Evolutionary conservation across 2,329 filamentous ascomycete species (phyloP).

Genomic region (Penicillium brasilianum): DNA sequence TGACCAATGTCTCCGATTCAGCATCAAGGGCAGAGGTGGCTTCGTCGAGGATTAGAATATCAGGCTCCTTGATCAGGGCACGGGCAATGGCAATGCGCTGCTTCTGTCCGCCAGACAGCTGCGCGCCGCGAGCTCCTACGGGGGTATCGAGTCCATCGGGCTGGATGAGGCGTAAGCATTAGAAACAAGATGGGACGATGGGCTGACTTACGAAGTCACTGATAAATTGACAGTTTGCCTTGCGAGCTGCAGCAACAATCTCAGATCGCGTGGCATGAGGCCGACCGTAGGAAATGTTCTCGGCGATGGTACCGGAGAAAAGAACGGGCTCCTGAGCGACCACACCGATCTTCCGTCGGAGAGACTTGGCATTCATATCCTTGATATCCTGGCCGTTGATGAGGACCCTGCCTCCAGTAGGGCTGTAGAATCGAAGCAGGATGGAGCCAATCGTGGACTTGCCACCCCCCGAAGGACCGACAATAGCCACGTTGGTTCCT

Average conservation of each 20-base stretch:
- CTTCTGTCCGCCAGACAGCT: slow-evolving; percentile 95
- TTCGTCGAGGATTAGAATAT: slow-evolving; percentile 96
- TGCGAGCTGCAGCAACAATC: slow-evolving; percentile 82
- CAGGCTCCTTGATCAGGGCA: slow-evolving; percentile 90
- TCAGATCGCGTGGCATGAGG: slow-evolving; percentile 78
- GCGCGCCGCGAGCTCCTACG: slow-evolving; percentile 88
- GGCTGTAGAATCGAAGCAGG: slow-evolving; percentile 87
- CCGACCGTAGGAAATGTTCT: slow-evolving; percentile 90
- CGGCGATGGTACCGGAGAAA: slow-evolving; percentile 76
- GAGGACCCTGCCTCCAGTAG: slow-evolving; percentile 74
- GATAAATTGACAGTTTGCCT: slow-evolving; percentile 96
- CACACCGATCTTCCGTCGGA: slow-evolving; percentile 90
- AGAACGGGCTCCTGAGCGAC: slow-evolving; percentile 95
- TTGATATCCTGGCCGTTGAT: slow-evolving; percentile 86
- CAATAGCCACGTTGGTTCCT: slow-evolving; percentile 93
- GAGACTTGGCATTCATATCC: slow-evolving; percentile 88
- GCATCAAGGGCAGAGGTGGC: slow-evolving; percentile 94
- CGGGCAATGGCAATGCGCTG: slow-evolving; percentile 97
- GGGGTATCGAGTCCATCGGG: slow-evolving; percentile 94
- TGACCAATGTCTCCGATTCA: slow-evolving; percentile 95
- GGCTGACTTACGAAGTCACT: slow-evolving; percentile 74
- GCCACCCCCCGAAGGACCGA: slow-evolving; percentile 92
- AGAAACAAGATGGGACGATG: background rate
- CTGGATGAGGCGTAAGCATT: slow-evolving; percentile 40
- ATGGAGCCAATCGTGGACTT: slow-evolving; percentile 96